These are phyloP conservation scores for Monilinia fructigena DNA, from an alignment of 2,329 filamentous ascomycete genomes.

Conservation along the genomic window DNA sequence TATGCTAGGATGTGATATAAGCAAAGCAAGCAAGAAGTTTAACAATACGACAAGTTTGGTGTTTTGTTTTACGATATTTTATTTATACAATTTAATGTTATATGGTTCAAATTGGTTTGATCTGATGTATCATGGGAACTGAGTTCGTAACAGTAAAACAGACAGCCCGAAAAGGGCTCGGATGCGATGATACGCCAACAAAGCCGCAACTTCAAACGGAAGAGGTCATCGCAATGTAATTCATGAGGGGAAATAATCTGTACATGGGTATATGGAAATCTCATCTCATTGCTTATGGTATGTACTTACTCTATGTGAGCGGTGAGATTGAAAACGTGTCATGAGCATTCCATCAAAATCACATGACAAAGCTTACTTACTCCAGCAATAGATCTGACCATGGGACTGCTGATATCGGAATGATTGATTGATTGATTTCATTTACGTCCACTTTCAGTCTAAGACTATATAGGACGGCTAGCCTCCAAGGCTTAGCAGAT, in stretches of 20 bases:
- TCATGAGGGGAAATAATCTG: neutral
- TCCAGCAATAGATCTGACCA: neutral
- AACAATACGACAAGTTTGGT: neutral
- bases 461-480: too few species aligned
- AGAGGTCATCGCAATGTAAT: neutral
- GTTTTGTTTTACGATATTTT: neutral
- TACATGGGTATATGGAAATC: neutral
- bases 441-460: too few species aligned
- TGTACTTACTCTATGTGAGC: neutral
- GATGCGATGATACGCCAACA: neutral
- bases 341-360: conserved; percentile 1
- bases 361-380: conserved; percentile 15
- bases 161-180: neutral
- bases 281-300: neutral
- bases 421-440: too few species aligned
- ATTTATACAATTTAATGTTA: neutral
- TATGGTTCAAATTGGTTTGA: neutral
- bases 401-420: neutral
- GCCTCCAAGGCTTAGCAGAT: too few species aligned
- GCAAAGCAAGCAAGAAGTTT: neutral
- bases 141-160: neutral
- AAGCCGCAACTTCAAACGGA: too few species aligned
- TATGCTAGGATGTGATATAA: neutral
- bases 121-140: neutral
- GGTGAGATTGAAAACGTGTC: neutral